These are phyloP conservation scores for Clarireedia paspali DNA, from an alignment of 2,329 filamentous ascomycete species.

Conservation along the genomic window DNA sequence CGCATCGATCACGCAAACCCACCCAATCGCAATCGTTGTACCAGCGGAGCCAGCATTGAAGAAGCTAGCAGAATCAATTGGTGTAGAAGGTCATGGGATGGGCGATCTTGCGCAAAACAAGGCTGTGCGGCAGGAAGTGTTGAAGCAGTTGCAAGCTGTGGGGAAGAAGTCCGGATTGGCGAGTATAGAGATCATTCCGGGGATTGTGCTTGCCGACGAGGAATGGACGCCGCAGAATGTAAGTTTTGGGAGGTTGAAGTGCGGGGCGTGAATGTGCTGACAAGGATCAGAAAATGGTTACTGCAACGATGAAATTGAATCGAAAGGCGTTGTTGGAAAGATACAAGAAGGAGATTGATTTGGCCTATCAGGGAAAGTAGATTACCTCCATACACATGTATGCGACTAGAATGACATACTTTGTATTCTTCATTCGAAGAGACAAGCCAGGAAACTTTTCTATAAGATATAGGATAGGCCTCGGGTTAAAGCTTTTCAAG, in stretches of 20 bases:
- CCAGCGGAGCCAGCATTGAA: conserved; percentile 32
- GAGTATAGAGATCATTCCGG: conserved; percentile 4
- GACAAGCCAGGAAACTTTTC: too few species aligned
- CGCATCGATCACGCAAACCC: conserved; percentile 63
- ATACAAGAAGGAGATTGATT: conserved; percentile 1
- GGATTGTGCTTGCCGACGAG: conserved; percentile 29
- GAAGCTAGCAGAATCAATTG: conserved; percentile 1
- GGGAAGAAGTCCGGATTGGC: conserved; percentile 3
- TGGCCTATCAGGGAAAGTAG: background rate
- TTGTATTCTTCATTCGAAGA: too few species aligned
- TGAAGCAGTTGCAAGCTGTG: conserved; percentile 2
- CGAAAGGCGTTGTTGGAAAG: conserved; percentile 3
- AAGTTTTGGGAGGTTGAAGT: conserved; percentile 12
- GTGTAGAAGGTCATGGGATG: background rate
- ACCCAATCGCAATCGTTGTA: conserved; percentile 73
- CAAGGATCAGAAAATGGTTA: background rate
- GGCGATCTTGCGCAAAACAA: conserved; percentile 1
- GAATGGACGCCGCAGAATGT: conserved; percentile 23
- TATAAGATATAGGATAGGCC: too few species aligned
- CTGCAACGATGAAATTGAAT: conserved; percentile 5
- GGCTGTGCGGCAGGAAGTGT: background rate
- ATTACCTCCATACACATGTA: too few species aligned
- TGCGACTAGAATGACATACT: too few species aligned
- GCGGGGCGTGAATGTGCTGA: background rate
- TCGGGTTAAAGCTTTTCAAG: too few species aligned